Conservation (phyloP, 2,329 filamentous ascomycete species). For the Cyphellophora attinorum region DNA sequence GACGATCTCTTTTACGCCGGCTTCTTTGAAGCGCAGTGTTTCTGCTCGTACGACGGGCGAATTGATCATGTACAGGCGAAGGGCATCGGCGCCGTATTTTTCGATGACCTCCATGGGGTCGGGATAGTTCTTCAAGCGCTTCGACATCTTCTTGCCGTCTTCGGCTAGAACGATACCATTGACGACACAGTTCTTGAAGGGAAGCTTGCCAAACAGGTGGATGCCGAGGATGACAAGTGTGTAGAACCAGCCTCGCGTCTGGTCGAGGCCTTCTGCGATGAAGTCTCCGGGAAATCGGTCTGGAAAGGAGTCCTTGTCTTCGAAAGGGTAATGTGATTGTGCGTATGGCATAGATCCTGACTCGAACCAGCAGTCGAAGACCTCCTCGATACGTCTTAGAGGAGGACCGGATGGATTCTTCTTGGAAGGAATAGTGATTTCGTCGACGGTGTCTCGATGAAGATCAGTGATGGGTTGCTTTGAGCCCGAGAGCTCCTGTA, state of each 20-base stretch:
- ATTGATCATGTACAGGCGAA: constrained; percentile 86
- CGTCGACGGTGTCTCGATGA: constrained; percentile 77
- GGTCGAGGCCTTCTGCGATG: constrained; percentile 78
- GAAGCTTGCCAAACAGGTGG: constrained; percentile 67
- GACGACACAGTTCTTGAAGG: constrained; percentile 83
- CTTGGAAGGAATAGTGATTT: constrained; percentile 80
- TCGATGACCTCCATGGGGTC: constrained; percentile 69
- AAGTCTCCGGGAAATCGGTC: constrained; percentile 76
- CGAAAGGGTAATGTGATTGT: constrained; percentile 76
- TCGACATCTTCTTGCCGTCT: constrained; percentile 93
- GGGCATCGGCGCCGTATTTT: constrained; percentile 78
- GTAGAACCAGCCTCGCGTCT: constrained; percentile 89
- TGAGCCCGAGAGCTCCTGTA: constrained; percentile 70
- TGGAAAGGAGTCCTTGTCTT: constrained; percentile 67
- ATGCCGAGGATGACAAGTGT: constrained; percentile 75
- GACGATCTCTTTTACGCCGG: constrained; percentile 81
- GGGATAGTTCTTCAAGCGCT: constrained; percentile 83
- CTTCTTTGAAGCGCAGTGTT: constrained; percentile 74
- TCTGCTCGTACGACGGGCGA: constrained; percentile 81
- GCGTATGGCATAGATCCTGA: constrained; percentile 86
- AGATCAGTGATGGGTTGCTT: constrained; percentile 68
- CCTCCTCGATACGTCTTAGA: constrained; percentile 68
- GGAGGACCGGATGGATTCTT: constrained; percentile 58
- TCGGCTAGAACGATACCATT: constrained; percentile 83
- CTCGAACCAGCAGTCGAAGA: constrained; percentile 91